These are phyloP conservation scores for Takashimella koratensis DNA, from an alignment of 1,284 basidiomycete species.

Conservation along the genomic window DNA sequence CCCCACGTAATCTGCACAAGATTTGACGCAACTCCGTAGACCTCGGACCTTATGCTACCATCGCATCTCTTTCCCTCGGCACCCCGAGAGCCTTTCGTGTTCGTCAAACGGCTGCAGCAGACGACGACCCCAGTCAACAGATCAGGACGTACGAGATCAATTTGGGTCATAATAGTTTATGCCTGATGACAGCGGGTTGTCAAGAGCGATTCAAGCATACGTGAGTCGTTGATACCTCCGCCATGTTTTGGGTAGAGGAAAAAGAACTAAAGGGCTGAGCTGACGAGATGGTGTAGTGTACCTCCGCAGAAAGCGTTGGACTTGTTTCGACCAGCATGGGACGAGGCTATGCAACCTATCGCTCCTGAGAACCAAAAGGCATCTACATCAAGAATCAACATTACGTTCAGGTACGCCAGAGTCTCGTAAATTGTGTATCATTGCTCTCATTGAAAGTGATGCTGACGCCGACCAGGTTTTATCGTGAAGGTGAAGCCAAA, in stretches of 20 bases:
- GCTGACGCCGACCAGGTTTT: conserved; percentile 21
- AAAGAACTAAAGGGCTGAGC: neutral
- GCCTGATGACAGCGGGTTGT: conserved; percentile 87
- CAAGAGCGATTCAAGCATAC: conserved; percentile 80
- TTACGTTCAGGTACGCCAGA: conserved; percentile 65
- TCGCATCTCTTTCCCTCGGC: conserved; percentile 89
- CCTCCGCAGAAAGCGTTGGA: conserved; percentile 74
- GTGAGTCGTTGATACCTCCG: conserved; percentile 28
- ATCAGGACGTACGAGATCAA: conserved; percentile 77
- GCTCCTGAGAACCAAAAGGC: conserved; percentile 36
- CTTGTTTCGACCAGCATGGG: conserved; percentile 62
- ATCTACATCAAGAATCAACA: conserved; percentile 75
- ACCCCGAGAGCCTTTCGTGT: conserved; percentile 69
- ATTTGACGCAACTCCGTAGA: conserved; percentile 54
- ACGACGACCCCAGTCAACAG: conserved; percentile 54
- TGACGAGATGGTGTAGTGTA: conserved; percentile 52
- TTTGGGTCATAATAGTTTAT: conserved; percentile 77
- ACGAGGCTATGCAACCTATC: conserved; percentile 25
- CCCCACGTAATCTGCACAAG: too few species aligned
- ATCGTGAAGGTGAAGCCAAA: conserved; percentile 30
- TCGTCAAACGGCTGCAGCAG: conserved; percentile 47
- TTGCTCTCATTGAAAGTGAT: too few species aligned
- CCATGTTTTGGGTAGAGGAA: too few species aligned
- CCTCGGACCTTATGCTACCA: conserved; percentile 86
- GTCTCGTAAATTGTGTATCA: too few species aligned